Conservation (phyloP, 2,329 filamentous ascomycete species). For the Talaromyces sp. region DNA sequence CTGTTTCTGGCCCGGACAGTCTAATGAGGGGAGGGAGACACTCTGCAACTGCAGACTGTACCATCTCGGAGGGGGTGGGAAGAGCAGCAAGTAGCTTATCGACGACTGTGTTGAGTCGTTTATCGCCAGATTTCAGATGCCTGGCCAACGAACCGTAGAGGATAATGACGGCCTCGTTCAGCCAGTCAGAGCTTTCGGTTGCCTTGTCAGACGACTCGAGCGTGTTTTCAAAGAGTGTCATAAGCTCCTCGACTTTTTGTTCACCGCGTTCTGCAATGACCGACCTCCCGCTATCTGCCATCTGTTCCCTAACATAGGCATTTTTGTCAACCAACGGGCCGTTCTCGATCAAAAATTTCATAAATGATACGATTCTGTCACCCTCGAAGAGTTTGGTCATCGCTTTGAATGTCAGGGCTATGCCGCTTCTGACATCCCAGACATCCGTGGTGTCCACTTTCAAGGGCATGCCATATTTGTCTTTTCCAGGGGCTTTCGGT, state of each 20-base stretch:
- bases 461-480: constrained; percentile 90
- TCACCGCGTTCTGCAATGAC: constrained; percentile 79
- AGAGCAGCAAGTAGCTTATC: constrained; percentile 79
- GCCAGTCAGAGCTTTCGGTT: constrained; percentile 74
- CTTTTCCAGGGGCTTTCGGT: constrained; percentile 73
- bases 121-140: constrained; percentile 78
- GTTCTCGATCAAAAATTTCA: constrained; percentile 77
- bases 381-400: constrained; percentile 66
- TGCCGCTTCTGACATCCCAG: constrained; percentile 86
- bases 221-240: constrained; percentile 84
- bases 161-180: constrained; percentile 96
- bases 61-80: constrained; percentile 90
- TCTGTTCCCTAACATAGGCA: constrained; percentile 71
- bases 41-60: constrained; percentile 93
- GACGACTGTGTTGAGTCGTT: constrained; percentile 81
- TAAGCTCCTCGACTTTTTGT: constrained; percentile 76
- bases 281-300: constrained; percentile 82
- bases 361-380: constrained; percentile 66
- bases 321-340: constrained; percentile 84
- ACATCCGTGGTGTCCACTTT: constrained; percentile 83
- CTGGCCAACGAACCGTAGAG: constrained; percentile 91
- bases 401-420: constrained; percentile 81
- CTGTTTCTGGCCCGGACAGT: constrained; percentile 70
- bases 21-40: constrained; percentile 88
- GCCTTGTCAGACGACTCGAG: constrained; percentile 81